phyloP scores from a whole-genome alignment of 208 protist species.

The Wallacemonas collosoma region DNA sequence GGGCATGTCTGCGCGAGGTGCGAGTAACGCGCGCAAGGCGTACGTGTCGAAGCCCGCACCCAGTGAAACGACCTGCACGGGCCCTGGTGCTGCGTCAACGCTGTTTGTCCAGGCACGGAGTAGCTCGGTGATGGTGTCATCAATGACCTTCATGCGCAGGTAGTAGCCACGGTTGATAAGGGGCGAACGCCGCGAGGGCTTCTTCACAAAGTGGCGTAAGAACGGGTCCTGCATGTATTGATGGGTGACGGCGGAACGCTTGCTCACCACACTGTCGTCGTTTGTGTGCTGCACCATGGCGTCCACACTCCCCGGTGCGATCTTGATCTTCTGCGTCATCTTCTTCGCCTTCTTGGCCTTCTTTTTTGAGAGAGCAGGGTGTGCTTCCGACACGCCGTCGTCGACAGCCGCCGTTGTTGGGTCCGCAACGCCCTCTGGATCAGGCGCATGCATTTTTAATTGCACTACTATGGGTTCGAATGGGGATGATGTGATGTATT shows the following conservation, averaged over 20 bases:
- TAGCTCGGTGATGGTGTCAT: conserved; percentile 54
- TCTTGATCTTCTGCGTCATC: conserved; percentile 48
- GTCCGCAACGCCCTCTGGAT: background rate
- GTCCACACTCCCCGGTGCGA: conserved; percentile 54
- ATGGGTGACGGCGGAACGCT: conserved; percentile 80
- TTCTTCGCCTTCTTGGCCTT: conserved; percentile 61
- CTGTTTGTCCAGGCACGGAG: conserved; percentile 26
- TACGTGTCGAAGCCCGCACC: conserved; percentile 90
- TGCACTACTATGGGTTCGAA: no score
- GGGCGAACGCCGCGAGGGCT: conserved; percentile 75
- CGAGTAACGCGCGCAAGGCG: conserved; percentile 56
- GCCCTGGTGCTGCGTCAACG: background rate
- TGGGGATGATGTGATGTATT: no score
- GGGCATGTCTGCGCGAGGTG: background rate
- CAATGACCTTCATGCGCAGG: conserved; percentile 84
- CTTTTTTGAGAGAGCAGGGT: conserved; percentile 34
- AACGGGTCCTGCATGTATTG: conserved; percentile 79
- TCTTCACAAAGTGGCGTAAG: conserved; percentile 82
- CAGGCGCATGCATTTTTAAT: background rate
- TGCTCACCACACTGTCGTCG: conserved; percentile 91
- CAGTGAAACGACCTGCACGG: conserved; percentile 84
- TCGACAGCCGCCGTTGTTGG: no score
- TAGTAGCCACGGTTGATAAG: conserved; percentile 92
- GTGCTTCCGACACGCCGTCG: no score
- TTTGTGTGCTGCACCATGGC: conserved; percentile 89